These are phyloP conservation scores for Antrodiella citrinella DNA, from an alignment of 768 basidiomycete genomes.

Conservation along the genomic window DNA sequence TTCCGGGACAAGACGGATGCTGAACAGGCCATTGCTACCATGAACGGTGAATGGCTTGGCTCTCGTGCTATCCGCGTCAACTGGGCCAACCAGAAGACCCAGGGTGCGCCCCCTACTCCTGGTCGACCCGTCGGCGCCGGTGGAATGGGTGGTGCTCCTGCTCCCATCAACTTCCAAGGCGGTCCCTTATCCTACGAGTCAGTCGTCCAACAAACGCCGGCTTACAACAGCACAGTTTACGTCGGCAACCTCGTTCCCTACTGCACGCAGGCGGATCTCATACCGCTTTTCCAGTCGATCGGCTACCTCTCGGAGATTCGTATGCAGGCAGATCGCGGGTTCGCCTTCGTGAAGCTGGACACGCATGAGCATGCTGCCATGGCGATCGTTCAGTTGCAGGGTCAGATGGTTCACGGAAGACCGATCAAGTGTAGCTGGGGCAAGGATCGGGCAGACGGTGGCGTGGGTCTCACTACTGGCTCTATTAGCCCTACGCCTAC, in stretches of 20 bases:
- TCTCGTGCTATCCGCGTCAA: slow-evolving; percentile 98
- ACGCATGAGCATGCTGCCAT: slow-evolving; percentile 97
- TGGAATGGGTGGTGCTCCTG: slow-evolving; percentile 47
- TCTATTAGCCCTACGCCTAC: slow-evolving; percentile 55
- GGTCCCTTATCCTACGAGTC: slow-evolving; percentile 87
- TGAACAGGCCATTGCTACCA: slow-evolving; percentile 97
- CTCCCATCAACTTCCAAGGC: slow-evolving; percentile 86
- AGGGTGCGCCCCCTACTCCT: slow-evolving; percentile 35
- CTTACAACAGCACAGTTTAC: slow-evolving; percentile 94
- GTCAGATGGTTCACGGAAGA: slow-evolving; percentile 93
- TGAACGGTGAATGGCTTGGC: slow-evolving; percentile 99
- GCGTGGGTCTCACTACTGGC: slow-evolving; percentile 36
- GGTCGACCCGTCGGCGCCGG: slow-evolving; percentile 5
- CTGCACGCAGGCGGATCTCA: slow-evolving; percentile 94
- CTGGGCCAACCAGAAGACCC: slow-evolving; percentile 99
- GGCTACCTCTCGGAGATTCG: slow-evolving; percentile 98
- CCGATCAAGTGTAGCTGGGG: slow-evolving; percentile 99
- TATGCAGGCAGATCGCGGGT: slow-evolving; percentile 98
- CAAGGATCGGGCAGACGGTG: slow-evolving; percentile 82
- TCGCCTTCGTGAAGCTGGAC: slow-evolving; percentile 98
- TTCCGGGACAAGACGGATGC: slow-evolving; percentile 99
- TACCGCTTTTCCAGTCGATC: slow-evolving; percentile 96
- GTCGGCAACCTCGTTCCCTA: slow-evolving; percentile 98
- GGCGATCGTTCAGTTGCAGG: slow-evolving; percentile 95
- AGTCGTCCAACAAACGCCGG: slow-evolving; percentile 89